Base-by-base conservation (phyloP, 768 basidiomycete species). In the Russula compacta region DNA sequence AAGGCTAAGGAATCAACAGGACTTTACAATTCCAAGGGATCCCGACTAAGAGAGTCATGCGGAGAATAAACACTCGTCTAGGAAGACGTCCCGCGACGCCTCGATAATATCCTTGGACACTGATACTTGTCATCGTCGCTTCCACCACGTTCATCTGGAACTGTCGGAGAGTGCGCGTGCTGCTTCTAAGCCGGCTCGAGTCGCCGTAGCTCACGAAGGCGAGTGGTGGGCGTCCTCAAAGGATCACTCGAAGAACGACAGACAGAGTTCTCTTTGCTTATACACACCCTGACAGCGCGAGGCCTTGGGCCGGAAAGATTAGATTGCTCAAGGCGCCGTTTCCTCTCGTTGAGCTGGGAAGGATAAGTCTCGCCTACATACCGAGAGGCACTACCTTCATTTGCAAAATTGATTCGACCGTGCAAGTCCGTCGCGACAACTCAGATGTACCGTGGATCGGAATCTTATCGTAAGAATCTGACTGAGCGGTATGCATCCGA, bases 391-490 rank as follows among this genome's bases (percentile, higher is more conserved):
- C 12, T 58, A 87, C 88, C 81, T 88, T 89, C 47, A 77, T 72
- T 66, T 87, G 84, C 64, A 77, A 73, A 56, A 78, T 74, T 10
- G 76, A 77, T 66, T 81, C 80, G 12, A 69, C 71, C 12, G 68
- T 70, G 32, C 68, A 69, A 68, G 74, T 75, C 67, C 70, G 69
- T 50, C 72, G 69, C 60, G 68, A 71, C 59, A 32, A 14, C 69
- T 69, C 36, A 67, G 63, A 19, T 60, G 50, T 51, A 21, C 59
- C 64, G 35, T 73, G 75, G 7, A 67, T 72, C 43, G 81, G 81
- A 9, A 71, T 74, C 64, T 87, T 87, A 60, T 87, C 86, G 66
- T 88, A 86, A 12, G 86, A 89, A 69, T 84, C 84, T 1, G 86
- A 84, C 15, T 85, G 72, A 4, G 76, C 77, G 24, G 68, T 89